These are phyloP conservation scores for Lichtheimia corymbifera DNA, from an alignment of 371 early-diverging fungal genomes.

Conservation along the genomic window DNA sequence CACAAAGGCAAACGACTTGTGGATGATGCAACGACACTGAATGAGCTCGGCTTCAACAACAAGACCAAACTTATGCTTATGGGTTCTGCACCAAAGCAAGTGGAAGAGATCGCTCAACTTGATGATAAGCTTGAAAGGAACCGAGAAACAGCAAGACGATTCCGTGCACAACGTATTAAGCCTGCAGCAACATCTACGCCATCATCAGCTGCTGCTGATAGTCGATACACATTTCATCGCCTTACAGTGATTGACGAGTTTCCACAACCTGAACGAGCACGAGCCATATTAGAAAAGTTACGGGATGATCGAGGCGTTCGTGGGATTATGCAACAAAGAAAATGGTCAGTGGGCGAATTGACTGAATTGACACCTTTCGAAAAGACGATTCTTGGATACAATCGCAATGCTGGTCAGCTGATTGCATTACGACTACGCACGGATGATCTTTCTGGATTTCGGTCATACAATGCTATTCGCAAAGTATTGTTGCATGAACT, in stretches of 20 bases:
- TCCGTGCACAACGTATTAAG: slow-evolving; percentile 1
- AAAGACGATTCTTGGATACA: slow-evolving; percentile 82
- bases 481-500: slow-evolving; percentile 89
- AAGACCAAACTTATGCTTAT: slow-evolving; percentile 55
- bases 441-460: slow-evolving; percentile 85
- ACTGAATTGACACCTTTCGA: slow-evolving; percentile 84
- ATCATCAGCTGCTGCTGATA: neutral
- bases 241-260: slow-evolving; percentile 70
- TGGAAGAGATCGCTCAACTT: slow-evolving; percentile 42
- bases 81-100: slow-evolving; percentile 51
- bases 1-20: slow-evolving; percentile 52
- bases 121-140: slow-evolving; percentile 27
- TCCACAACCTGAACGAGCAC: slow-evolving; percentile 62
- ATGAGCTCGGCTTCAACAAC: slow-evolving; percentile 15
- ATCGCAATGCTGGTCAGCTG: slow-evolving; percentile 78
- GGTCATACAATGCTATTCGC: slow-evolving; percentile 73
- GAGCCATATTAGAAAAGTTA: slow-evolving; percentile 64
- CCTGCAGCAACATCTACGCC: slow-evolving; percentile 14
- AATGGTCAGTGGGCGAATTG: slow-evolving; percentile 79
- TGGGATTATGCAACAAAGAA: slow-evolving; percentile 72
- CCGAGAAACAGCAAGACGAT: neutral
- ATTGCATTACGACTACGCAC: slow-evolving; percentile 89
- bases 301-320: slow-evolving; percentile 71
- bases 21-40: slow-evolving; percentile 20
- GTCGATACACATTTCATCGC: slow-evolving; percentile 67